Base-by-base conservation (phyloP, 2,329 filamentous ascomycete species). In the Cladosporium phlei region DNA sequence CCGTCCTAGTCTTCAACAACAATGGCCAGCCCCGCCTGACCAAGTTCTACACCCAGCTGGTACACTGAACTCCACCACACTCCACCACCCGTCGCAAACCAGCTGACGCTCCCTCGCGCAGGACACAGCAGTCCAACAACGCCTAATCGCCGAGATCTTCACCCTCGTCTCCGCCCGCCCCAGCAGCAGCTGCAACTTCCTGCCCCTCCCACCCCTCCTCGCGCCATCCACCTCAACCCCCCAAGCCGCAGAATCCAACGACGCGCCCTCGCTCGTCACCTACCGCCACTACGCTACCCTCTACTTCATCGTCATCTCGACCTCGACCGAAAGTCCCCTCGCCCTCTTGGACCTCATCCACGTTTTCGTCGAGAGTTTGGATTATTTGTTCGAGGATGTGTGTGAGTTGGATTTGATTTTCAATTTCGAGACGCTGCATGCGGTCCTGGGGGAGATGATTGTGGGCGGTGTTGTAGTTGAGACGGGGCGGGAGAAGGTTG, bases 361-460 rank as follows among this genome's bases (percentile, higher is more conserved):
- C 69, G 93, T 98, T 50, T 98, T 96, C 61, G 93, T 98, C 53
- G 93, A 98, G 69, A 84, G 91, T 1, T 78, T 98, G 27, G 93
- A 98, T 67, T 82, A 88, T 54, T 76, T 98, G 30, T 98, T 98
- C 64, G 93, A 97, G 71, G 96, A 98, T 65, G 93, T 98, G 8
- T 98, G 93, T 76, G 93, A 98, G 73, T 75, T 98, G 47, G 90
- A 98, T 67, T 77, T 98, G 57, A 98, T 98, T 66, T 98, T 98
- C 74, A 97, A 97, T 66, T 98, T 95, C 59, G 93, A 98, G 76
- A 94, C 89, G 12, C 75, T 98, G 60, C 93, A 98, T 72, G 86
- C 91, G 7, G 83, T 89, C 12, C 73, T 97, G 8, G 83, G 82
- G 48, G 91, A 97, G 74, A 95, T 97, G 88, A 86, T 97, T 47